Conservation (phyloP, 345 rosid genomes). For the Acer yangbiense region DNA sequence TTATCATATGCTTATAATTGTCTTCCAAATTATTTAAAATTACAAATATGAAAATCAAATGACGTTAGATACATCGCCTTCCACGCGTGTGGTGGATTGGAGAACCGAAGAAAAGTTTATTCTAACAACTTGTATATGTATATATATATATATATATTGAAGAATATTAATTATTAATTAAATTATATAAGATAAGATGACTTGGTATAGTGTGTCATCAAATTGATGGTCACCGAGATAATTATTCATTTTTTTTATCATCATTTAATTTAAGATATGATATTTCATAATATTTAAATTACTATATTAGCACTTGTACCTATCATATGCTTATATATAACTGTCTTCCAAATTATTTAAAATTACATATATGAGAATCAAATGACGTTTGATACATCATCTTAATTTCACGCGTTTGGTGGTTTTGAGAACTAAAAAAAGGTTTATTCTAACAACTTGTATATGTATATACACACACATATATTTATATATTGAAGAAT, state of each 20-base stretch:
- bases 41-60: neutral
- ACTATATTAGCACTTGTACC: neutral
- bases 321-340: neutral
- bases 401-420: neutral
- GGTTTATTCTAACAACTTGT: neutral
- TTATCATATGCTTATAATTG: neutral
- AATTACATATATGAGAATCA: neutral
- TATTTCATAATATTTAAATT: no score
- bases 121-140: neutral
- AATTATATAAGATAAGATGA: neutral
- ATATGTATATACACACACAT: no score
- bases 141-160: neutral
- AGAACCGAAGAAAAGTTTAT: neutral
- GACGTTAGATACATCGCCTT: neutral
- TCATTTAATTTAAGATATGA: no score
- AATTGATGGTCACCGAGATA: no score
- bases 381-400: neutral
- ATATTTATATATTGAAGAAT: neutral
- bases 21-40: neutral
- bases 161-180: neutral
- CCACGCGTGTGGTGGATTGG: neutral
- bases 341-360: neutral
- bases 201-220: neutral
- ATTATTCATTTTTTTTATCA: no score
- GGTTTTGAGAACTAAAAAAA: neutral